Evolutionary conservation across 495 filamentous ascomycete genomes (phyloP), one percentile per base, ranked within the genome.

Genomic region (Aspergillus incahuasiensis): DNA sequence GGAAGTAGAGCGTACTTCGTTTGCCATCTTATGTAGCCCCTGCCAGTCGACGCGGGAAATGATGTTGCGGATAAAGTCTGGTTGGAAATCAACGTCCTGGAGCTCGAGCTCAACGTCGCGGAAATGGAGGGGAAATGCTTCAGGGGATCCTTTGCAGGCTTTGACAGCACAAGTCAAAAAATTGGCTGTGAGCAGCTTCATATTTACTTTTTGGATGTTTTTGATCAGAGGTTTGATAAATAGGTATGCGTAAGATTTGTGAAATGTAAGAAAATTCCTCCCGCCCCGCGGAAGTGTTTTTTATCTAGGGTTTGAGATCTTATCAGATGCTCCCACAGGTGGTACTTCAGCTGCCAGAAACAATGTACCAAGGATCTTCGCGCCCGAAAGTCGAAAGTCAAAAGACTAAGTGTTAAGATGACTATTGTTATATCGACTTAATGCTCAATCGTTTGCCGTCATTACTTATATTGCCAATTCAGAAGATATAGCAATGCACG

Each of bases 111-210:
- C 92, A 49, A 88, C 92, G 57, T 97, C 91, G 49, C 83, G 82
- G 46, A 92, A 92, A 68, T 97, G 95, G 19, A 97, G 78, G 0
- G 95, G 92, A 63, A 95, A 97, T 9, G 91, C 87, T 32, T 77
- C 70, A 9, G 84, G 69, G 8, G 82, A 82, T 52, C 84, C 75
- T 72, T 96, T 96, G 86, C 94, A 99, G 34, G 87, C 72, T 73
- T 95, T 96, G 62, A 95, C 86, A 19, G 94, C 92, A 80, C 94
- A 99, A 56, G 90, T 92, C 63, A 99, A 79, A 71, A 97, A 99
- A 73, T 97, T 97, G 61, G 92, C 87, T 45, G 92, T 97, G 43
- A 99, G 82, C 56, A 99, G 75, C 72, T 97, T 99, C 94, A 99
- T 64, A 0, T 25, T 50, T 19, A 12, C 18, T 6, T 34, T 2